These are phyloP conservation scores for Stephania japonica DNA, from an alignment of 164 flowering plant genomes.

Conservation along the genomic window DNA sequence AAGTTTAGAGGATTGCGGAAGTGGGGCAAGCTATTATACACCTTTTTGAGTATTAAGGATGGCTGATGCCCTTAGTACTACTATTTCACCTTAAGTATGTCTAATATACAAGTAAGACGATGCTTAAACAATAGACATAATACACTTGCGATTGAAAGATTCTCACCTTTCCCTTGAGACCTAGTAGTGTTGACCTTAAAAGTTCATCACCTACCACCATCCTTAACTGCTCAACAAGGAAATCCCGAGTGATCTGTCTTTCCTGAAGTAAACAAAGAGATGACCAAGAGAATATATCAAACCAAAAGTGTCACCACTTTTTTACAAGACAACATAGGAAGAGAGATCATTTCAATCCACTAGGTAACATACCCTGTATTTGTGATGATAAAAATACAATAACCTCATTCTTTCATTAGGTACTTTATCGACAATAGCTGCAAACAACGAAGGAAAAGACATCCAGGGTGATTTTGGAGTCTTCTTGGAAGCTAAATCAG, in stretches of 20 bases:
- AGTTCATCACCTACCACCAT: constrained; percentile 62
- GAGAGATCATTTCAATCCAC: not conserved
- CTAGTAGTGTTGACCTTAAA: constrained; percentile 57
- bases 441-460: constrained; percentile 79
- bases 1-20: too few species aligned
- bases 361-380: constrained; percentile 43
- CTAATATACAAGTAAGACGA: too few species aligned
- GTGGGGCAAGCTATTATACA: too few species aligned
- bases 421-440: constrained; percentile 53
- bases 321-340: not conserved
- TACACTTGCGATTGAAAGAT: not conserved
- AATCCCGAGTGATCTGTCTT: constrained; percentile 50
- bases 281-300: not conserved
- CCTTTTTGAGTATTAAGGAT: too few species aligned
- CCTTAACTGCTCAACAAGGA: constrained; percentile 66
- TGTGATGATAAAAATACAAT: constrained; percentile 35
- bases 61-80: too few species aligned
- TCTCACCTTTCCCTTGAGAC: constrained; percentile 60
- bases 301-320: not conserved
- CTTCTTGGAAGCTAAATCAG: constrained; percentile 25
- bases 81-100: too few species aligned
- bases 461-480: constrained; percentile 84
- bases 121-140: not conserved
- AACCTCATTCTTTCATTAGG: constrained; percentile 43
- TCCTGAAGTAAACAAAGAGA: constrained; percentile 28